Base-by-base conservation (phyloP, 2,329 filamentous ascomycete genomes). In the Ilyonectria robusta region DNA sequence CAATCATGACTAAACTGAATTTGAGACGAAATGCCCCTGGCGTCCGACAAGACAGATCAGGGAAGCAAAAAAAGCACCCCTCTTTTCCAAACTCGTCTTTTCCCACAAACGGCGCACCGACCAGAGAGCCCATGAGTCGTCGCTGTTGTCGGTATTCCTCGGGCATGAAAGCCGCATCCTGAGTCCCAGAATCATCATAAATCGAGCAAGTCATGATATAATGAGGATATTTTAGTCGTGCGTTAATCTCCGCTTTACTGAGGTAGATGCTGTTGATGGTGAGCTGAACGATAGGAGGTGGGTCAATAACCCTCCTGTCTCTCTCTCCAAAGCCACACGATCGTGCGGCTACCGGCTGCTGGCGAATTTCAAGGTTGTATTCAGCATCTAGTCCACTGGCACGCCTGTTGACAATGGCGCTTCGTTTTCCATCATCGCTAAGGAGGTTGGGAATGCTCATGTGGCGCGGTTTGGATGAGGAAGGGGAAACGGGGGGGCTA, bases 61-160 rank as follows among this genome's bases (percentile, higher is more conserved):
- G 92, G 77, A 96, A 96, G 78, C 92, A 94, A 80, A 95, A 96
- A 84, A 95, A 96, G 76, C 92, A 94, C 1, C 93, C 93, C 69
- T 94, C 91, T 23, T 88, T 81, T 59, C 90, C 89, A 59, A 90
- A 85, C 75, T 95, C 93, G 77, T 96, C 93, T 60, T 88, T 86
- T 8, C 92, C 93, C 6, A 93, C 89, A 71, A 94, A 95, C 0
- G 93, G 91, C 1, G 91, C 93, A 7, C 92, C 90, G 4, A 95
- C 92, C 8, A 94, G 82, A 8, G 92, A 93, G 19, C 93, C 93
- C 92, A 95, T 95, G 46, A 96, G 83, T 29, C 93, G 87, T 51
- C 93, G 88, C 68, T 93, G 93, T 65, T 92, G 89, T 50, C 91
- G 87, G 74, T 90, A 89, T 73, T 94, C 92, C 66, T 91, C 86